phyloP scores from a whole-genome alignment of 1,284 basidiomycete species.

The Dichomitus squalens region DNA sequence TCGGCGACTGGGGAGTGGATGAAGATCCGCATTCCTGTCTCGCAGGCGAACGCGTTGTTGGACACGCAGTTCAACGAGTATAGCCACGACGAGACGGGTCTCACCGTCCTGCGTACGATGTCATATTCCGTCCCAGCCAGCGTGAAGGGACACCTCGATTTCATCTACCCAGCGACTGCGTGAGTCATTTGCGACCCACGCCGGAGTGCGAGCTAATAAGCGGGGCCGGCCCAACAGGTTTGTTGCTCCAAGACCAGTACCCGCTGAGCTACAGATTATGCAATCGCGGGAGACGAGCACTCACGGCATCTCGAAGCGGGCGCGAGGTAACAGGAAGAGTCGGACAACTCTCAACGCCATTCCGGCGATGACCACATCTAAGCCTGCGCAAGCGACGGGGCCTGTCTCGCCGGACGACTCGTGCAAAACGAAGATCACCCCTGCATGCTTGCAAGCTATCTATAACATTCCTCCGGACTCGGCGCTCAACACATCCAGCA shows the following conservation, averaged over 20 bases:
- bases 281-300: too few relatives aligned
- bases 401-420: too few relatives aligned
- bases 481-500: slow-evolving; percentile 46
- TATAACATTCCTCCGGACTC: slow-evolving; percentile 51
- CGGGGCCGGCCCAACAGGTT: too few relatives aligned
- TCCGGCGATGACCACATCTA: too few relatives aligned
- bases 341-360: too few relatives aligned
- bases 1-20: slow-evolving; percentile 43
- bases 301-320: too few relatives aligned
- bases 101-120: slow-evolving; percentile 34
- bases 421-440: slow-evolving; percentile 39
- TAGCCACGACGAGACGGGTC: slow-evolving; percentile 32
- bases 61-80: slow-evolving; percentile 37
- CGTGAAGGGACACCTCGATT: slow-evolving; percentile 34
- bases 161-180: slow-evolving; percentile 38
- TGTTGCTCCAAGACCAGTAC: too few relatives aligned
- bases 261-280: too few relatives aligned
- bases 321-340: too few relatives aligned
- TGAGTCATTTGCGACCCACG: slow-evolving; percentile 9
- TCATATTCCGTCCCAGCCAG: slow-evolving; percentile 37
- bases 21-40: slow-evolving; percentile 36
- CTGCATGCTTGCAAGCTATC: slow-evolving; percentile 50
- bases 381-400: too few relatives aligned
- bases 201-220: too few relatives aligned
- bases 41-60: slow-evolving; percentile 38